Conservation (phyloP, 495 filamentous ascomycete genomes). For the Aspergillus panamensis region DNA sequence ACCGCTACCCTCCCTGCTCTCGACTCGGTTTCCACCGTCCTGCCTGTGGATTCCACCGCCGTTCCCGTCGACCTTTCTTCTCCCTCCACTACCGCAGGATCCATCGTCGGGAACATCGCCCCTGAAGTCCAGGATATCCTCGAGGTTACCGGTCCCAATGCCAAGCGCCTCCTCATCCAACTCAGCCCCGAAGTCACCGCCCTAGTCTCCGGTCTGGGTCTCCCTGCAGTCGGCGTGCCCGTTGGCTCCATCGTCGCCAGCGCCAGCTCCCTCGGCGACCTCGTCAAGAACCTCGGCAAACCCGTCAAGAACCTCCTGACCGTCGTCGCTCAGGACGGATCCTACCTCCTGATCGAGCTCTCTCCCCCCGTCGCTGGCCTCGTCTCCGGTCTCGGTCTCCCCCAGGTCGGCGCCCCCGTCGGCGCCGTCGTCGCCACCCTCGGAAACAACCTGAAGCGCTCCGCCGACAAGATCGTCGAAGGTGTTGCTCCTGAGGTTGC, state of each 20-base stretch:
- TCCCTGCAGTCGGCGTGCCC: conserved; percentile 26
- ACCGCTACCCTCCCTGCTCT: conserved; percentile 25
- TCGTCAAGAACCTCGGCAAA: conserved; percentile 33
- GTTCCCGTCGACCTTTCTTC: conserved; percentile 11
- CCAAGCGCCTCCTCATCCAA: conserved; percentile 34
- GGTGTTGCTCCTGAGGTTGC: conserved; percentile 8
- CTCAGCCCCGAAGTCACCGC: conserved; percentile 31
- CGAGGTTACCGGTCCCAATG: conserved; percentile 33
- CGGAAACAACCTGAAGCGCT: conserved; percentile 30
- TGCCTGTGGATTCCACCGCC: conserved; percentile 12
- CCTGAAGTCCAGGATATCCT: conserved; percentile 30
- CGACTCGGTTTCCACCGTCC: conserved; percentile 23
- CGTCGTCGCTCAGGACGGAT: conserved; percentile 32
- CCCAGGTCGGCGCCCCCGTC: conserved; percentile 29
- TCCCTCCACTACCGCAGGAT: conserved; percentile 16
- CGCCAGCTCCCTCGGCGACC: conserved; percentile 36
- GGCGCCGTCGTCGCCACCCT: conserved; percentile 38
- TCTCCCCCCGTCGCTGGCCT: conserved; percentile 32
- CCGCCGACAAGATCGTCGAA: conserved; percentile 4
- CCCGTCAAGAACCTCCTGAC: conserved; percentile 34
- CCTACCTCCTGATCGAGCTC: conserved; percentile 37
- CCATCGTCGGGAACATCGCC: conserved; percentile 32
- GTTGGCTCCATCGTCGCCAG: conserved; percentile 30
- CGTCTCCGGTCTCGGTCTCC: conserved; percentile 38
- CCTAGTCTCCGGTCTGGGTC: conserved; percentile 33